A percentile compares a stretch with the other conserved stretches of the same genome.
Evolutionary conservation across 148 eudicot genomes (phyloP).

Genomic region (Camellia japonica): DNA sequence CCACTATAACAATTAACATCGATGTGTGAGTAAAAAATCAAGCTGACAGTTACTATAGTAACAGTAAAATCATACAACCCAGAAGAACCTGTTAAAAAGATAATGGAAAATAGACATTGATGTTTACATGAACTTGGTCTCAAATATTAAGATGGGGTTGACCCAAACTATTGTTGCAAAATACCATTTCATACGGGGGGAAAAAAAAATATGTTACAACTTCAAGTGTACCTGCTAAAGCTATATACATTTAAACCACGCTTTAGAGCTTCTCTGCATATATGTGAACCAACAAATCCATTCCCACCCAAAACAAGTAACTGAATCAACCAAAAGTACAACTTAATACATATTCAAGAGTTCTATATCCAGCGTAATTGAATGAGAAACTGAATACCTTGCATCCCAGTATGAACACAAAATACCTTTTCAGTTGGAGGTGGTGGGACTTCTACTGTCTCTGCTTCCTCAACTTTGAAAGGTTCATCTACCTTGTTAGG

Average conservation of each 20-base stretch:
- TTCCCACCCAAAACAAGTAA: slow-evolving; percentile 65
- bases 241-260: slow-evolving; percentile 58
- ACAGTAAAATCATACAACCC: too few species aligned
- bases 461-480: slow-evolving; percentile 59
- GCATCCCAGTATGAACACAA: not conserved
- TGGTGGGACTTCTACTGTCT: slow-evolving; percentile 52
- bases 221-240: slow-evolving; percentile 48
- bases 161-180: not conserved
- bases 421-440: slow-evolving; percentile 57
- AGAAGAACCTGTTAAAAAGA: not conserved
- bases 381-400: not conserved
- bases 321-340: slow-evolving; percentile 31
- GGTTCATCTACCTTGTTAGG: slow-evolving; percentile 34
- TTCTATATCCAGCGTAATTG: not conserved
- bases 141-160: not conserved
- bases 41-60: not conserved
- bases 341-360: slow-evolving; percentile 1
- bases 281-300: slow-evolving; percentile 69
- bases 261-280: slow-evolving; percentile 57
- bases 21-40: not conserved
- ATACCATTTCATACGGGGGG: not conserved
- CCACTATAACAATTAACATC: not conserved
- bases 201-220: not conserved
- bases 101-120: not conserved
- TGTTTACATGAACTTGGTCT: not conserved